Conservation (phyloP, 257 asterid species). For the Solanum sparsipilum region DNA sequence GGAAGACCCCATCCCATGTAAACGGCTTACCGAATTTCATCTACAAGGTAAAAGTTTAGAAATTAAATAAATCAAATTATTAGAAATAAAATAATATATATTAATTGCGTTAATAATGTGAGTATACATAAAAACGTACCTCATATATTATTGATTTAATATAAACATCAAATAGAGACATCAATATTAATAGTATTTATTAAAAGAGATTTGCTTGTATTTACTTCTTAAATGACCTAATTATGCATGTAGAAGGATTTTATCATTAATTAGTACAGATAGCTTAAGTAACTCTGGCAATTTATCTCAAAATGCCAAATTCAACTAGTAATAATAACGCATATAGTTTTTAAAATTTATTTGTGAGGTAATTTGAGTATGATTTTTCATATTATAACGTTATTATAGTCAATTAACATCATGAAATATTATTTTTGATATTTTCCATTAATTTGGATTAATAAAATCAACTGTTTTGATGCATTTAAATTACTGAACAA, state of each 20-base stretch:
- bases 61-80: background rate
- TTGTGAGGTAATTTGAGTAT: background rate
- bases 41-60: background rate
- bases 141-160: background rate
- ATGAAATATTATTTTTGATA: background rate
- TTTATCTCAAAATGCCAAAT: background rate
- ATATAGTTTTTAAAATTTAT: too few species aligned
- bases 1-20: background rate
- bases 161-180: background rate
- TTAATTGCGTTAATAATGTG: too few species aligned
- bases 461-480: background rate
- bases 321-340: background rate
- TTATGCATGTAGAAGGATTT: background rate
- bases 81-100: too few species aligned
- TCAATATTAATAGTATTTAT: background rate
- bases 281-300: background rate
- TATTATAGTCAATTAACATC: background rate
- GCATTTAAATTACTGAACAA: background rate
- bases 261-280: background rate
- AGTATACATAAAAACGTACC: fast-evolving
- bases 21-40: background rate
- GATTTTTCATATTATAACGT: background rate
- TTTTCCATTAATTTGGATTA: background rate
- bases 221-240: background rate
- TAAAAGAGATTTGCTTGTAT: background rate